Evolutionary conservation across 176 grass and related monocot species (phyloP).

Genomic region (Avena sativa): DNA sequence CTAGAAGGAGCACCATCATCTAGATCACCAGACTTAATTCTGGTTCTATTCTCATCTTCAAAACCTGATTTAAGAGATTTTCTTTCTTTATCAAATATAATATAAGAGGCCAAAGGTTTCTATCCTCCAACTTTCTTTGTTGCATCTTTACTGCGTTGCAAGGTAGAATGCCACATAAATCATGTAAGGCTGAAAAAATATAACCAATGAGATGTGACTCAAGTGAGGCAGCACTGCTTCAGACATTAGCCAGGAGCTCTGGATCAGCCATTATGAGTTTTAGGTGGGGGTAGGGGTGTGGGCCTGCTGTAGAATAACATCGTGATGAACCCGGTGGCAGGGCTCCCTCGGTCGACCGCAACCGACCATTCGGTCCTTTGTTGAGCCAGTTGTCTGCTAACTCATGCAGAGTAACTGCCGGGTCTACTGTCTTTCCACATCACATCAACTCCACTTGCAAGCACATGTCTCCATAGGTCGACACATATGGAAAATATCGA

Average conservation of each 20-base stretch:
- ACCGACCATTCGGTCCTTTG: conserved; percentile 41
- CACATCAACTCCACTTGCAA: conserved; percentile 59
- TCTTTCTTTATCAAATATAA: conserved; percentile 60
- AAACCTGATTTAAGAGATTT: conserved; percentile 44
- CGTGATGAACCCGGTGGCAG: conserved; percentile 46
- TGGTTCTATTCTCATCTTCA: conserved; percentile 32
- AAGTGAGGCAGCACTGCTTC: not conserved
- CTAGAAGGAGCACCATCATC: conserved; percentile 41
- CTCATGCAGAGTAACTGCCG: conserved; percentile 46
- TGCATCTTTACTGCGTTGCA: conserved; percentile 44
- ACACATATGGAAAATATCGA: not conserved
- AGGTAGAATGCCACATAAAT: conserved; percentile 45
- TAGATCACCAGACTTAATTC: conserved; percentile 41
- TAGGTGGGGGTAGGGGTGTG: not conserved
- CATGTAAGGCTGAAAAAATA: conserved; percentile 21
- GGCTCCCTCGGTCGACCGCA: conserved; percentile 46
- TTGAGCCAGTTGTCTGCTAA: conserved; percentile 47
- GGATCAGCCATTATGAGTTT: conserved; percentile 9
- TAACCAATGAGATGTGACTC: not conserved
- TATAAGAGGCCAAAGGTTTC: conserved; percentile 65
- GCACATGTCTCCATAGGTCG: not conserved
- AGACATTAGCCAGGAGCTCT: not conserved
- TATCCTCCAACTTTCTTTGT: conserved; percentile 65
- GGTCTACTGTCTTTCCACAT: conserved; percentile 42
- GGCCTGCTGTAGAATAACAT: conserved; percentile 48